phyloP scores from a whole-genome alignment of 768 basidiomycete genomes.

The Lactarius sp. region DNA sequence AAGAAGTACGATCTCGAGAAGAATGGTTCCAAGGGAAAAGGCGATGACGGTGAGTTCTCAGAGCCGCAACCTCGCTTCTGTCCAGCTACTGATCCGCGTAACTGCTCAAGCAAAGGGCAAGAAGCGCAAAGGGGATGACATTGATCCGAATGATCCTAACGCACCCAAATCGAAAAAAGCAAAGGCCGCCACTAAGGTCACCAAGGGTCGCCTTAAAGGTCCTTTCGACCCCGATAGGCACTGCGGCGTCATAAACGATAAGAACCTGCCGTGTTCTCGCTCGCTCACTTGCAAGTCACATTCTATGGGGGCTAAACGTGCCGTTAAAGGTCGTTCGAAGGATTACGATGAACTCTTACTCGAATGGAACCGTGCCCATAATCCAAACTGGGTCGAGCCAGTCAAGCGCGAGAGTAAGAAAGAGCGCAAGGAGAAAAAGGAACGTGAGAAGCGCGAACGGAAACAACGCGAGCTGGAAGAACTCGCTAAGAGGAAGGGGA shows the following conservation, averaged over 20 bases:
- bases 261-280: conserved; percentile 85
- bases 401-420: conserved; percentile 83
- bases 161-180: conserved; percentile 73
- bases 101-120: conserved; percentile 49
- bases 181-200: conserved; percentile 64
- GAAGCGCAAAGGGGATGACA: conserved; percentile 80
- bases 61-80: neutral
- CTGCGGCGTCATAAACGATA: conserved; percentile 97
- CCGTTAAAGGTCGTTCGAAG: conserved; percentile 80
- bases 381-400: conserved; percentile 85
- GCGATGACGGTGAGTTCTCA: conserved; percentile 38
- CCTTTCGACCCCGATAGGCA: conserved; percentile 89
- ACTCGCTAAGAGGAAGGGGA: conserved; percentile 53
- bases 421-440: conserved; percentile 81
- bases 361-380: conserved; percentile 87
- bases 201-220: conserved; percentile 75
- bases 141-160: conserved; percentile 54
- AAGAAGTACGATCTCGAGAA: conserved; percentile 51
- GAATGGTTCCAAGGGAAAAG: conserved; percentile 55
- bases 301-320: conserved; percentile 93
- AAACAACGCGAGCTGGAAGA: conserved; percentile 67
- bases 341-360: conserved; percentile 81
- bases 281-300: conserved; percentile 98
- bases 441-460: conserved; percentile 78
- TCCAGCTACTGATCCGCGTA: conserved; percentile 2